Conservation (phyloP, 225 moss, liverwort and hornwort genomes). For the Physcomitrellopsis africana region DNA sequence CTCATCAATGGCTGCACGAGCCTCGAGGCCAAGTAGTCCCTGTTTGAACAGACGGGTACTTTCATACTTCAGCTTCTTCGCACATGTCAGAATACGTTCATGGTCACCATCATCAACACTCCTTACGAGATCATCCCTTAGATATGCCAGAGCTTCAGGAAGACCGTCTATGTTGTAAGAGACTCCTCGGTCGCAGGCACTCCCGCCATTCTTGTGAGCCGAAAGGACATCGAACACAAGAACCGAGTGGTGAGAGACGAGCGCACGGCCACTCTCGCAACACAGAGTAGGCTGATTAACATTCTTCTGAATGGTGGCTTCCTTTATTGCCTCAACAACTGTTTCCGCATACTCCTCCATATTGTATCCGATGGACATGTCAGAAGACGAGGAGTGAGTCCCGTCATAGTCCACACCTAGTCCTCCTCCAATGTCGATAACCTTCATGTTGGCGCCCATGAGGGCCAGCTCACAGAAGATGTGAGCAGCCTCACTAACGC, state of each 20-base stretch:
- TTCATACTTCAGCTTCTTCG: slow-evolving; percentile 61
- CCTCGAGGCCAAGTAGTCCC: slow-evolving; percentile 62
- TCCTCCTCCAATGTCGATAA: slow-evolving; percentile 91
- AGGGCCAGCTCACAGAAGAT: slow-evolving; percentile 84
- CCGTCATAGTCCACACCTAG: slow-evolving; percentile 94
- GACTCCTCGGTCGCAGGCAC: slow-evolving; percentile 53
- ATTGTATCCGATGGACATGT: slow-evolving; percentile 84
- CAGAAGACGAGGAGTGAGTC: slow-evolving; percentile 70
- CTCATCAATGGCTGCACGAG: slow-evolving; percentile 73
- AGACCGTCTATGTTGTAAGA: slow-evolving; percentile 53
- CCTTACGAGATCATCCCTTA: slow-evolving; percentile 46
- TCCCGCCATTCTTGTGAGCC: slow-evolving; percentile 55
- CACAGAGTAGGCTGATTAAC: slow-evolving; percentile 72
- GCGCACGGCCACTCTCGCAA: slow-evolving; percentile 89
- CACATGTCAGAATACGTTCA: slow-evolving; percentile 56
- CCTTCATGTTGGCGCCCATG: slow-evolving; percentile 93
- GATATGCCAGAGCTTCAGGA: slow-evolving; percentile 43
- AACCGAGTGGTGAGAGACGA: slow-evolving; percentile 88
- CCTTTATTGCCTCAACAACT: slow-evolving; percentile 75
- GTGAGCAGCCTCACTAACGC: slow-evolving; percentile 88
- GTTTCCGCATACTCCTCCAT: slow-evolving; percentile 87
- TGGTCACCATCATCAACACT: slow-evolving; percentile 48
- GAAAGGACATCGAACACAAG: slow-evolving; percentile 89
- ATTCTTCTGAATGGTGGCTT: slow-evolving; percentile 67
- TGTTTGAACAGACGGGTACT: slow-evolving; percentile 73